These are phyloP conservation scores for Cutaneotrichosporon dermatis DNA, from an alignment of 1,284 basidiomycete genomes.

Conservation along the genomic window DNA sequence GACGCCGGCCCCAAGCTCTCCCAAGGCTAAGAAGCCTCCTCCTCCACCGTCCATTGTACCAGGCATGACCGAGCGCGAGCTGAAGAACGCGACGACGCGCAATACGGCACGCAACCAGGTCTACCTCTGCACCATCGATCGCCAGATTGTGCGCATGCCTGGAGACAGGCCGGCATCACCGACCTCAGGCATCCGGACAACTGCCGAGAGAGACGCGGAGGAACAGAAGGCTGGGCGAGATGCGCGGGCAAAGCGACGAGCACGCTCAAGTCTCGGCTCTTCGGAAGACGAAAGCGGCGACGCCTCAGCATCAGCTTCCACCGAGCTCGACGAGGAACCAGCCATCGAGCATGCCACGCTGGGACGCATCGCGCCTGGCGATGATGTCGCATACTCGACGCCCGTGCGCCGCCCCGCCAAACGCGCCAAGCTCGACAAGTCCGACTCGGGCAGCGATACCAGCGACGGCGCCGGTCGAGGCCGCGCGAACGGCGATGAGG, in stretches of 20 bases:
- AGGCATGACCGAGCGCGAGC: slow-evolving; percentile 41
- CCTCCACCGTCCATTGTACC: slow-evolving; percentile 20
- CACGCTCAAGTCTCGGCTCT: slow-evolving; percentile 53
- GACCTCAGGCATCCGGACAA: slow-evolving; percentile 65
- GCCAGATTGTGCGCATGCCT: slow-evolving; percentile 60
- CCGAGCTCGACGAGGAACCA: slow-evolving; percentile 16
- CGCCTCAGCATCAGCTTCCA: slow-evolving; percentile 13
- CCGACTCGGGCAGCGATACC: background rate
- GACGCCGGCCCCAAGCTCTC: slow-evolving; percentile 2
- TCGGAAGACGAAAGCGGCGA: slow-evolving; percentile 35
- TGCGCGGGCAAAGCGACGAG: slow-evolving; percentile 63
- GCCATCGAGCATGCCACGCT: slow-evolving; percentile 5
- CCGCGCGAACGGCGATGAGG: slow-evolving; percentile 21
- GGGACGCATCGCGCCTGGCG: slow-evolving; percentile 48
- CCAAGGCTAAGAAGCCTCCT: background rate
- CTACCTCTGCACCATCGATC: slow-evolving; percentile 45
- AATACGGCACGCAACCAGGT: slow-evolving; percentile 46
- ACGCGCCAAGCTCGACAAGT: slow-evolving; percentile 42
- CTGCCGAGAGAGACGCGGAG: slow-evolving; percentile 65
- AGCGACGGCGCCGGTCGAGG: no score
- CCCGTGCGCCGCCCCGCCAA: slow-evolving; percentile 49
- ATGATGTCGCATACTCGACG: slow-evolving; percentile 72
- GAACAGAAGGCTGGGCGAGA: slow-evolving; percentile 60
- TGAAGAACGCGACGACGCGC: slow-evolving; percentile 36
- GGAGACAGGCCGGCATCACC: slow-evolving; percentile 74